Evolutionary conservation across 495 filamentous ascomycete species (phyloP).

Genomic region (Thermochaetoides thermophila): DNA sequence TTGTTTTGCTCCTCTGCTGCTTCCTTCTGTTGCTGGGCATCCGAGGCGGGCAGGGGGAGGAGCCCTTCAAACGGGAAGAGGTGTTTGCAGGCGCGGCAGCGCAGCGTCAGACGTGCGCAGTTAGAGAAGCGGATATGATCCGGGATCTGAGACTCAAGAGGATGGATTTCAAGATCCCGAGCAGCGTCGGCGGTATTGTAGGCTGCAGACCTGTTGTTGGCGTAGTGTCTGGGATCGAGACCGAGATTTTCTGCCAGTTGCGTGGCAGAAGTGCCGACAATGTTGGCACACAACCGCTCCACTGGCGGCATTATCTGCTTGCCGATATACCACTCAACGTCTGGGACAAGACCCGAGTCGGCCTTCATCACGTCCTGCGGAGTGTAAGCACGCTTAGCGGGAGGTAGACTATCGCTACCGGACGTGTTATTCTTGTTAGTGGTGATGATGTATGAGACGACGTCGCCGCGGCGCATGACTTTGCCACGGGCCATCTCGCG

Average conservation of each 20-base stretch:
- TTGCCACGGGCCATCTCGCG: conserved; percentile 79
- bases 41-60: conserved; percentile 30
- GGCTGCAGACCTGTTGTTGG: conserved; percentile 21
- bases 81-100: conserved; percentile 66
- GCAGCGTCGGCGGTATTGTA: conserved; percentile 15
- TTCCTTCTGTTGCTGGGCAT: too few relatives aligned
- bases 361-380: conserved; percentile 71
- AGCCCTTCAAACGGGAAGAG: conserved; percentile 64
- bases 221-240: conserved; percentile 77
- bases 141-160: conserved; percentile 85
- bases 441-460: conserved; percentile 90
- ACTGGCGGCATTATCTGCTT: conserved; percentile 99
- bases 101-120: conserved; percentile 56
- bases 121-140: conserved; percentile 74
- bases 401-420: too few relatives aligned
- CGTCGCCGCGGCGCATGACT: conserved; percentile 76
- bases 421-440: conserved; percentile 57
- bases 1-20: too few relatives aligned
- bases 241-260: conserved; percentile 87
- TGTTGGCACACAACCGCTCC: conserved; percentile 92
- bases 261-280: conserved; percentile 75
- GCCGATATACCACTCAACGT: conserved; percentile 90
- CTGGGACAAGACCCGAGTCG: conserved; percentile 59
- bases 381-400: conserved; percentile 77
- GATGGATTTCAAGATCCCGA: conserved; percentile 56